A percentile compares a stretch with the other conserved stretches of the same genome.
Conservation (phyloP, 192 early-diverging fungal species). For the Linnemannia hyalina region DNA sequence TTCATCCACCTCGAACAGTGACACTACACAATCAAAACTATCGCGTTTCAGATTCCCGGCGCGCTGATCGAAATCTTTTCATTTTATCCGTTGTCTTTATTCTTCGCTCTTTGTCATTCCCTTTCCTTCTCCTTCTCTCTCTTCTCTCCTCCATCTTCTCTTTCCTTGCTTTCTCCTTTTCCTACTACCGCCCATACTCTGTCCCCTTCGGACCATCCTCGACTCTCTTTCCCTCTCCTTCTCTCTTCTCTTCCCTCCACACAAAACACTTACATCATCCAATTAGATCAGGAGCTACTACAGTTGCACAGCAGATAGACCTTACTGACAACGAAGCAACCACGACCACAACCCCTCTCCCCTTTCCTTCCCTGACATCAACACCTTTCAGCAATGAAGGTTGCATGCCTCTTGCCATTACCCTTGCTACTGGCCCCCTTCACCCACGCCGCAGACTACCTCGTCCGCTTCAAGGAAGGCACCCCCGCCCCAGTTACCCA, state of each 20-base stretch:
- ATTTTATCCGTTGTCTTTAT: too few relatives aligned
- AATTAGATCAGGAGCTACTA: neutral
- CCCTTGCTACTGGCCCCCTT: conserved; percentile 46
- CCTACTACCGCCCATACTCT: neutral
- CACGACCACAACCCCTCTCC: neutral
- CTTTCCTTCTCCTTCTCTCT: neutral
- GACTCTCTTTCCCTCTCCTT: neutral
- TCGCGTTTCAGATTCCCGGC: too few relatives aligned
- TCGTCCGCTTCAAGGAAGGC: conserved; percentile 49
- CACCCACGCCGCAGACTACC: conserved; percentile 42
- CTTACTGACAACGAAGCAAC: neutral
- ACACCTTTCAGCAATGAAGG: conserved; percentile 37
- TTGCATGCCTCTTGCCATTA: conserved; percentile 34
- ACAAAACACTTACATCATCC: neutral
- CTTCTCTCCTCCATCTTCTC: neutral
- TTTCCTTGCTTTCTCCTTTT: neutral
- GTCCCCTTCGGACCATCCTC: neutral
- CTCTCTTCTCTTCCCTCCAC: neutral
- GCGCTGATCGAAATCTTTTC: too few relatives aligned
- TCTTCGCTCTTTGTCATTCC: too few relatives aligned
- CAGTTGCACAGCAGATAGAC: neutral
- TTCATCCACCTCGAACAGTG: too few relatives aligned
- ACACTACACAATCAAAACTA: too few relatives aligned
- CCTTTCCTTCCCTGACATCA: neutral
- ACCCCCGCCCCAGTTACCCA: neutral